phyloP scores from a whole-genome alignment of 1,284 basidiomycete genomes.

The Ustilago trichophora region DNA sequence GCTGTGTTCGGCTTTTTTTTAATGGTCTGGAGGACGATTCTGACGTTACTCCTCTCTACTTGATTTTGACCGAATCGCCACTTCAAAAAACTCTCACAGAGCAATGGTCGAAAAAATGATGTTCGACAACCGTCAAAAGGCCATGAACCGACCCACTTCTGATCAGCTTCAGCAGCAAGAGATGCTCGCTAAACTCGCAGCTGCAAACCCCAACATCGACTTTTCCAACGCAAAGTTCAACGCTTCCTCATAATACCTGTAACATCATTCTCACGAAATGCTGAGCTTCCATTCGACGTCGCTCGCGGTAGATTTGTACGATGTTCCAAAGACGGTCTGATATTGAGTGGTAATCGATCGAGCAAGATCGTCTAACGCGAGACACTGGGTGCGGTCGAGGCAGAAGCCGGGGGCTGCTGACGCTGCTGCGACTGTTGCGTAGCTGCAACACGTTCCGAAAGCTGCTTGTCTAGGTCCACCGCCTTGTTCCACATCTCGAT shows the following conservation, averaged over 20 bases:
- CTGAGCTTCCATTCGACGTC: too few relatives aligned
- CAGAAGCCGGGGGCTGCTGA: constrained; percentile 1
- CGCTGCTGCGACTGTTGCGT: constrained; percentile 15
- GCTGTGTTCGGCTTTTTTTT: too few relatives aligned
- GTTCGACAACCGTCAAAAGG: constrained; percentile 98
- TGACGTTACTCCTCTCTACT: too few relatives aligned
- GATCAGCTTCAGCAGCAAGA: constrained; percentile 62
- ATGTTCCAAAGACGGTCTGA: too few relatives aligned
- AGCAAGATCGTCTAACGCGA: too few relatives aligned
- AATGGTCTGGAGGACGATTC: too few relatives aligned
- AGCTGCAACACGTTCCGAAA: constrained; percentile 10
- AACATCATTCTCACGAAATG: too few relatives aligned
- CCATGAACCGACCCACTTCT: constrained; percentile 82
- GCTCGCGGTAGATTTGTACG: too few relatives aligned
- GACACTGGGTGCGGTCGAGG: constrained; percentile 4
- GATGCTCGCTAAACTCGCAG: constrained; percentile 45
- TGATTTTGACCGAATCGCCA: too few relatives aligned
- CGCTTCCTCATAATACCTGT: constrained; percentile 23
- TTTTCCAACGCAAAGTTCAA: constrained; percentile 50
- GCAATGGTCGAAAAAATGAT: constrained; percentile 99
- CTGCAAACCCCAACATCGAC: constrained; percentile 46
- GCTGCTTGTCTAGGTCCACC: constrained; percentile 36
- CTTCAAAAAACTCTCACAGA: too few relatives aligned
- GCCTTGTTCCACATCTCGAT: constrained; percentile 45
- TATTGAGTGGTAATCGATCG: too few relatives aligned